Evolutionary conservation across 2,329 filamentous ascomycete genomes (phyloP), one percentile per base, ranked within the genome.

Genomic region (Ramularia endophylla): DNA sequence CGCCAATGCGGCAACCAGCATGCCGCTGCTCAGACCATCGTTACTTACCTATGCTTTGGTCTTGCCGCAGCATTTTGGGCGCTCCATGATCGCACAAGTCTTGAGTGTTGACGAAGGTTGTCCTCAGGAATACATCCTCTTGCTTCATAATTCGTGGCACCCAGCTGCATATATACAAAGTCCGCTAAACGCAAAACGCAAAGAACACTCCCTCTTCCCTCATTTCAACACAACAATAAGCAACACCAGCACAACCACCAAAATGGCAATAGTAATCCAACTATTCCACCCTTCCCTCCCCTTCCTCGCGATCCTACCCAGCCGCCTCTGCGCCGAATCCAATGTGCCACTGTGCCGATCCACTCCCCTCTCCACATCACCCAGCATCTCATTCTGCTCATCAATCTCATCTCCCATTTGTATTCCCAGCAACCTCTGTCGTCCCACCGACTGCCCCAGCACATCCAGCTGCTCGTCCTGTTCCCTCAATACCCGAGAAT

Each of bases 391-490:
- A 27, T 94, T 85, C 58, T 98, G 92, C 53, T 81, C 83, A 56
- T 97, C 92, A 27, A 98, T 74, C 72, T 98, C 92, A 62, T 95
- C 86, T 20, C 92, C 90, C 57, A 98, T 97, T 69, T 92, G 87
- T 70, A 95, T 94, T 60, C 84, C 89, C 47, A 98, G 73, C 68
- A 97, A 87, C 36, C 94, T 75, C 70, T 97, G 92, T 28, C 92
- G 79, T 3, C 85, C 78, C 53, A 98, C 95, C 43, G 80, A 87
- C 57, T 81, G 78, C n/a, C 89, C 87, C 3, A 98, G 71, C 8
- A 77, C 74, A 62, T 97, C 90, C n/a, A 98, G 75, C 63, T 95
- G 88, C 51, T 86, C 84, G 60, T 98, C 92, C 66, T 98, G 92
- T 48, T 95, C 82, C n/a, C 76, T 74, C 27, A 98, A 71, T 18